phyloP scores from a whole-genome alignment of 306 rosid species.

The Begonia fuchsioides region DNA sequence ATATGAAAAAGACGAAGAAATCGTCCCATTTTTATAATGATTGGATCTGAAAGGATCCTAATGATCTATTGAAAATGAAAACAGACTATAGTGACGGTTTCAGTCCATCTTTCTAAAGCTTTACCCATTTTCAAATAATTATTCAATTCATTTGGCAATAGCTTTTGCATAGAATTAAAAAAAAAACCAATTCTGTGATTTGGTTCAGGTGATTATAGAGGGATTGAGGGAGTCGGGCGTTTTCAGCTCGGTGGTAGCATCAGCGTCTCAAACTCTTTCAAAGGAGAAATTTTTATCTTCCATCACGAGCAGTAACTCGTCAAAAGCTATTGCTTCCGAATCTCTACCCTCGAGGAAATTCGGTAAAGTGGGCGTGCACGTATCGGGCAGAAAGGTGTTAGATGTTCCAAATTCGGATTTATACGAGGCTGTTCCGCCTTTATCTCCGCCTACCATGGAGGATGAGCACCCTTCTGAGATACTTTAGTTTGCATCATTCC shows the following conservation, averaged over 20 bases:
- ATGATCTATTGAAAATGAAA: no score
- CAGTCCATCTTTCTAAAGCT: no score
- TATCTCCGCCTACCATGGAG: slow-evolving; percentile 53
- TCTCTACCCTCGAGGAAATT: slow-evolving; percentile 55
- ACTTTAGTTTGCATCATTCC: neutral
- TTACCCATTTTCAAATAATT: neutral
- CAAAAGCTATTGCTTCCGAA: slow-evolving; percentile 47
- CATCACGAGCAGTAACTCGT: slow-evolving; percentile 56
- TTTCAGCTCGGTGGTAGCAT: slow-evolving; percentile 72
- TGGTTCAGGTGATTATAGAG: slow-evolving; percentile 60
- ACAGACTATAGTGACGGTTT: no score
- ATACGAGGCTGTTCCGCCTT: slow-evolving; percentile 67
- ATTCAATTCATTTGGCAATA: neutral
- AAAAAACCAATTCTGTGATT: neutral
- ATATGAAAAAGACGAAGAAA: neutral
- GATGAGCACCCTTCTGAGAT: slow-evolving; percentile 12
- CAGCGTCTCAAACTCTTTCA: slow-evolving; percentile 50
- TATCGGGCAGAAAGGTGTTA: slow-evolving; percentile 52
- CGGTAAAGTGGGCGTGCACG: slow-evolving; percentile 26
- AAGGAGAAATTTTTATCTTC: slow-evolving; percentile 64
- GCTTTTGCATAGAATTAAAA: neutral
- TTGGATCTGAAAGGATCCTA: no score
- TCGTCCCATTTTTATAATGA: neutral
- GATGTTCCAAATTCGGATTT: slow-evolving; percentile 25
- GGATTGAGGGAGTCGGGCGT: slow-evolving; percentile 82